Base-by-base conservation (phyloP, 73 alveolate genomes). In the Symbiodinium pilosum region DNA sequence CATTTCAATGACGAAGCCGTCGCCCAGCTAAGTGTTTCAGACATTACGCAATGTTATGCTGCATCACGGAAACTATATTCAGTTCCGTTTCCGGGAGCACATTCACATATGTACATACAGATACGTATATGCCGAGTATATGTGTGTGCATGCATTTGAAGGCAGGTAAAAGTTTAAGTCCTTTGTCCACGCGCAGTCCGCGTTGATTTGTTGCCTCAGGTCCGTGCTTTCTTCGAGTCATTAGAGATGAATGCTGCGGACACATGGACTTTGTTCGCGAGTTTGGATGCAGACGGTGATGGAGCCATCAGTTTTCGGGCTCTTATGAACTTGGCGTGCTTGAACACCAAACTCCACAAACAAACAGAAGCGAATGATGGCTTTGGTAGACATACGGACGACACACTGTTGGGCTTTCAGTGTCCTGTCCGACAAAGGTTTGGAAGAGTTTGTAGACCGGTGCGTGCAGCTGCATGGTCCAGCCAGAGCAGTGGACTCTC, bases 381-480 rank as follows among this genome's bases (percentile, higher is more conserved):
- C n/a, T n/a, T n/a, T n/a, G n/a, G n/a, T n/a, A n/a, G n/a, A n/a
- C n/a, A n/a, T n/a, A n/a, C n/a, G n/a, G n/a, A n/a, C n/a, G n/a
- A n/a, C n/a, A n/a, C n/a, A n/a, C n/a, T n/a, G n/a, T n/a, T n/a
- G n/a, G n/a, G n/a, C n/a, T n/a, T n/a, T n/a, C n/a, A n/a, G n/a
- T n/a, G n/a, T n/a, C n/a, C 77, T 7, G 14, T 32, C 44, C 73
- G 3, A 39, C 44, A 16, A 41, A 88, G 95, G 95, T 40, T 41
- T 88, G 77, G 75, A 89, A n/a, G 96, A 89, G 43, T 89, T 89
- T 85, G 51, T 85, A 14, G 96, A 89, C 52, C 87, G 96, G 36
- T 89, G 96, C 32, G 75, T 89, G 39, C 96, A 89, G 64, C 96
- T 89, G 54, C 96, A 89, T 43, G 96, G 96, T 11, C 96, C 96